These are phyloP conservation scores for Ustilago trichophora DNA, from an alignment of 1,284 basidiomycete genomes.

Conservation along the genomic window DNA sequence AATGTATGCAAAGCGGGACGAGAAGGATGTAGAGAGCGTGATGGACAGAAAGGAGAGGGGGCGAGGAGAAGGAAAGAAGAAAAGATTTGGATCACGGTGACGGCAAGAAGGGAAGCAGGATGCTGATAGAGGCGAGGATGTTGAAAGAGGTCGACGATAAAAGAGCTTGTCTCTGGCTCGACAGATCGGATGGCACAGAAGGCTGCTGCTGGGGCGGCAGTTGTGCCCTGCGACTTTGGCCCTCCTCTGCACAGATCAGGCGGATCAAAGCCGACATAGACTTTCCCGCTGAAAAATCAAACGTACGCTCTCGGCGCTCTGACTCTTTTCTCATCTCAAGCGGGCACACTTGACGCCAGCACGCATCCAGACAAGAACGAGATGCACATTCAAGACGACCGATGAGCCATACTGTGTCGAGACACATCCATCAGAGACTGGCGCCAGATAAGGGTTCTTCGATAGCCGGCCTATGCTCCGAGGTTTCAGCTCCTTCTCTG, in stretches of 20 bases:
- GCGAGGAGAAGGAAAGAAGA: neutral
- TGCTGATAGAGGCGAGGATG: neutral
- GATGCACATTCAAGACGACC: neutral
- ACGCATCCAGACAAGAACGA: too few relatives aligned
- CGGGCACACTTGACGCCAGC: too few relatives aligned
- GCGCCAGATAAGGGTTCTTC: neutral
- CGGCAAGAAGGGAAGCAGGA: neutral
- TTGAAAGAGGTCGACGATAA: neutral
- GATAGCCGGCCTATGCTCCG: conserved; percentile 4
- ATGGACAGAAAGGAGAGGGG: neutral
- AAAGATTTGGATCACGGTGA: neutral
- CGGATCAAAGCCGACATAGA: conserved; percentile 3
- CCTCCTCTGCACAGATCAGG: conserved; percentile 17
- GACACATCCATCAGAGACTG: too few relatives aligned
- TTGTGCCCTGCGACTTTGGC: too few relatives aligned
- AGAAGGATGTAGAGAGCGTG: conserved; percentile 12
- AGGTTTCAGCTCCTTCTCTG: conserved; percentile 19
- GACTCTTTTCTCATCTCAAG: too few relatives aligned
- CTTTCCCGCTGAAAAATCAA: conserved; percentile 5
- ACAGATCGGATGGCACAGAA: conserved; percentile 11
- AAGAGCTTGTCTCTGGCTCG: neutral
- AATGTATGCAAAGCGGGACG: neutral
- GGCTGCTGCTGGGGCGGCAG: neutral
- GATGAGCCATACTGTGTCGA: neutral
- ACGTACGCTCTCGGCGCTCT: neutral